Evolutionary conservation across 2,329 filamentous ascomycete genomes (phyloP), one percentile per base, ranked within the genome.

Genomic region (Colletotrichum chrysophilum): DNA sequence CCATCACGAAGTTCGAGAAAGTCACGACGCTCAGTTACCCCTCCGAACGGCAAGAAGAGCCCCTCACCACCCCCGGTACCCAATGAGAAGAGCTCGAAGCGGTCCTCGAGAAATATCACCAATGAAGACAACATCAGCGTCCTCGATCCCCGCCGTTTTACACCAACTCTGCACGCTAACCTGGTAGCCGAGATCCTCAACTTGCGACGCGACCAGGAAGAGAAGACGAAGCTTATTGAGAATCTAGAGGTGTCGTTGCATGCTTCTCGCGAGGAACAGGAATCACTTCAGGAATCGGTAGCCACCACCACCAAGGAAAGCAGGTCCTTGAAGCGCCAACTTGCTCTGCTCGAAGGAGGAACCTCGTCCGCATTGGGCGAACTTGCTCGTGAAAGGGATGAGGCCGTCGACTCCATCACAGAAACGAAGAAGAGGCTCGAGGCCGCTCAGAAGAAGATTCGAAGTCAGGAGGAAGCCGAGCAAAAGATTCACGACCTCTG

Each of bases 161-260:
- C 97, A 1, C 97, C 97, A 2, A 98, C 96, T 0, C 87, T 99
- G 13, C 97, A 98, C 83, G 97, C 97, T 10, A 98, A 95, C 66
- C 88, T 99, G 8, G 96, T 99, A 1, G 96, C 96, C 0, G 97
- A 99, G 84, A 99, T 99, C 77, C 88, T 99, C 52, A 92, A 93
- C 3, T 86, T 99, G 66, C 92, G 96, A 26, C 91, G 97, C 74
- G 97, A 99, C 78, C 92, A 98, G 77, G 97, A 99, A 82, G 95
- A 94, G 56, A 98, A 98, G 85, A 91, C 93, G 60, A 95, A 92
- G 80, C 90, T 95, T 69, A 98, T 99, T 70, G 96, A 98, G 82
- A 92, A 91, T 69, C 88, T 99, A 18, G 97, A 99, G 85, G 87
- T 89, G 2, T 92, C 90, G 30, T 86, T 99, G 38, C 93, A 97